These are phyloP conservation scores for Amanita pseudoporphyria DNA, from an alignment of 768 basidiomycete genomes.

Conservation along the genomic window DNA sequence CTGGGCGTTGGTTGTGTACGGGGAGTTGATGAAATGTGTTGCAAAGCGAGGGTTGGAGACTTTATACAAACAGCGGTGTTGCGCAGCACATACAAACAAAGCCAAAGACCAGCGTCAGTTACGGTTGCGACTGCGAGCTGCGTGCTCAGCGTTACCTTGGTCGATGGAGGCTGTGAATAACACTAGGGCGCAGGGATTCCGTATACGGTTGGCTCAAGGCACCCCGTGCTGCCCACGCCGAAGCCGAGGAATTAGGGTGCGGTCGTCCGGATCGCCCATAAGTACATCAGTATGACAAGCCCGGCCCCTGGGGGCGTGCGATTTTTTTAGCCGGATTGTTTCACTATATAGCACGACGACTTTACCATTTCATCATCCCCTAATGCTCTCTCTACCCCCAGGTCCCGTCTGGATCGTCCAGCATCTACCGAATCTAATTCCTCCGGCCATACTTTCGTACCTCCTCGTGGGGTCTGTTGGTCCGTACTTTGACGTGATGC, in stretches of 20 bases:
- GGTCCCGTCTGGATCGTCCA: constrained; percentile 12
- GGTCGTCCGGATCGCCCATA: no score
- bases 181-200: constrained; percentile 10
- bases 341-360: not conserved
- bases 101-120: not conserved
- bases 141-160: not conserved
- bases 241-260: no score
- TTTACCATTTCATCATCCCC: not conserved
- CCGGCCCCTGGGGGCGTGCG: no score
- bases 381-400: constrained; percentile 10
- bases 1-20: constrained; percentile 29
- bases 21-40: constrained; percentile 1
- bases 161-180: not conserved
- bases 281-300: no score
- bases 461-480: constrained; percentile 4
- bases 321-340: not conserved
- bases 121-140: not conserved
- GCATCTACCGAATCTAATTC: constrained; percentile 9
- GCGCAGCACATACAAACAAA: constrained; percentile 1
- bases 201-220: constrained; percentile 29
- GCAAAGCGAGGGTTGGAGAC: not conserved
- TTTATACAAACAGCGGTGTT: constrained; percentile 2
- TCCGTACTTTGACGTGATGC: not conserved
- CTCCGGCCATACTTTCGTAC: constrained; percentile 11
- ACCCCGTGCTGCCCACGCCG: not conserved